Base-by-base conservation (phyloP, 495 filamentous ascomycete genomes). In the Penicillium nucicola region DNA sequence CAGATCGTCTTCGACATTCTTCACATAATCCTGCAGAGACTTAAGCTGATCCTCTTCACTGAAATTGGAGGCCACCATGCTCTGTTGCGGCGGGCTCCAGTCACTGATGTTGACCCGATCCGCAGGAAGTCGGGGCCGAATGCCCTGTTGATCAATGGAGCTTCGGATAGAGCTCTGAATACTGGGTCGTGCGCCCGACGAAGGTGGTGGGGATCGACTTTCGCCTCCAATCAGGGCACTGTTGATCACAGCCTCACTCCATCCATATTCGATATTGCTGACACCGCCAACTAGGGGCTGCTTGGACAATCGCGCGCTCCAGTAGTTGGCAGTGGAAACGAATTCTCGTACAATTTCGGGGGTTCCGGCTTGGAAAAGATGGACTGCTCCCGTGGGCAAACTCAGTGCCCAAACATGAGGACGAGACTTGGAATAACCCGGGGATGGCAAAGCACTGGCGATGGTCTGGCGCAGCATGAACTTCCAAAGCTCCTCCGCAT, bases 221-320 rank as follows among this genome's bases (percentile, higher is more conserved):
- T 85, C 78, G 15, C 70, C 58, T 28, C 70, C 66, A 42, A 88
- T 74, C 30, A 89, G 69, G 10, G 86, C 83, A 40, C 81, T 79
- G 58, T 95, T 92, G 61, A 96, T 84, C 56, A 96, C 79, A n/a
- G 80, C 74, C 39, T 96, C 92, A 46, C 88, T 87, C 93, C 95
- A 97, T 48, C 93, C 93, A 64, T 97, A 97, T 66, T 99, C 95
- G 43, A 97, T 86, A 60, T 97, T 99, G 71, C 89, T 95, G 60
- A 97, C 85, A 53, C 90, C 92, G 20, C 92, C 93, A 8, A 91
- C 80, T 4, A 97, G 74, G 10, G 93, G 93, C 53, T 96, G 88
- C 52, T 96, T 97, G 60, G 89, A 95, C 8, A 97, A 75, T 36
- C 93, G 81, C 2, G 93, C 91, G 59, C 89, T 89, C 93, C 93